Base-by-base conservation (phyloP, 768 basidiomycete genomes). In the Boletales sp. region DNA sequence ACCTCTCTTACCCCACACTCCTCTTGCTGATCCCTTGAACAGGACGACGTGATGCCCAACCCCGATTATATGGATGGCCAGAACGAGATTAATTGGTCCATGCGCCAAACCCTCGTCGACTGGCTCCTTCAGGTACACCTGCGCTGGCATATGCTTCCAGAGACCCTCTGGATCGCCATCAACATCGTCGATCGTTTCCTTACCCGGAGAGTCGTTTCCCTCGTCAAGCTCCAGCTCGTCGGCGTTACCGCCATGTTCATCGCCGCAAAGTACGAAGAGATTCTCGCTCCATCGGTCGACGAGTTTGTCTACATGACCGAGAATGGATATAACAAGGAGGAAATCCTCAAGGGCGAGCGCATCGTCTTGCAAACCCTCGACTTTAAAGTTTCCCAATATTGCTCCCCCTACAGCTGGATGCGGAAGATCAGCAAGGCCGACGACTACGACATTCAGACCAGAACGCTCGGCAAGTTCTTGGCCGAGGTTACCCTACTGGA, bases 221-320 rank as follows among this genome's bases (percentile, higher is more conserved):
- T 94, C 36, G 81, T 89, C 62, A 95, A 94, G 72, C 83, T 95
- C 43, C 92, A 95, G 72, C 86, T 99, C 25, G 96, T 99, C 49
- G 96, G 96, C 25, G 90, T 99, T 54, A 96, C 94, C 0, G 95
- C 96, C 42, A 94, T 99, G 89, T 98, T 98, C 76, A 87, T 99
- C 58, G 96, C 96, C 0, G 87, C 93, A 50, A 99, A 99, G 71
- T 99, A 98, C 74, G 96, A 99, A 71, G 96, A 99, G 70, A 97
- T 99, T 63, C 79, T 99, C 50, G 95, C 96, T 0, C 96, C 96
- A 0, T 87, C 86, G 6, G 92, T 94, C 15, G 93, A 96, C n/a
- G 95, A 97, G 70, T 99, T 98, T 60, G 94, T 96, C 54, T 92
- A 81, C 78, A 94, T 99, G 90, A 95, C 95, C 17, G 92, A 98